Percentiles rank a stretch among this genome's conserved stretches.
phyloP scores from a whole-genome alignment of 2,329 filamentous ascomycete species.

The Fusarium concolor region DNA sequence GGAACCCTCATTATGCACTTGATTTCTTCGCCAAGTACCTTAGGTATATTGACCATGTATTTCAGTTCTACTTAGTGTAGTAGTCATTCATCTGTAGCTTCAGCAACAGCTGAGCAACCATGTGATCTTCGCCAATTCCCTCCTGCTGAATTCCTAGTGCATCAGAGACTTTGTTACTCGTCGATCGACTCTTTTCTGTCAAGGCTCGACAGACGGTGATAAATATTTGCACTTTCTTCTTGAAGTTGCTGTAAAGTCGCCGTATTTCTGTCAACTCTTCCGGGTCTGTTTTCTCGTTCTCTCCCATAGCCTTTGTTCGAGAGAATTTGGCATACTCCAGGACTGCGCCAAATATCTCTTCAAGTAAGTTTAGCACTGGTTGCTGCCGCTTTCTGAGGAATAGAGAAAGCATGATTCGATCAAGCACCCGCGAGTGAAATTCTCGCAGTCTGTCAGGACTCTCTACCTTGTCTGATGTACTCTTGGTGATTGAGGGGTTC shows the following conservation, averaged over 20 bases:
- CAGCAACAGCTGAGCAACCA: conserved; percentile 75
- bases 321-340: conserved; percentile 73
- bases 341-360: conserved; percentile 80
- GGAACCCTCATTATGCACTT: not conserved
- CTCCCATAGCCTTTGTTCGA: conserved; percentile 54
- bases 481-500: conserved; percentile 53
- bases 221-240: conserved; percentile 79
- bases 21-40: not conserved
- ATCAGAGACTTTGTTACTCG: conserved; percentile 48
- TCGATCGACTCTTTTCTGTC: conserved; percentile 68
- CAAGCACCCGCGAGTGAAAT: conserved; percentile 78
- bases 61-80: conserved; percentile 57
- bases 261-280: conserved; percentile 39
- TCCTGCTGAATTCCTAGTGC: too few species aligned
- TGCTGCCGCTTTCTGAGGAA: conserved; percentile 80
- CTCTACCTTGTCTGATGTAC: conserved; percentile 46
- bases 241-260: conserved; percentile 72
- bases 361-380: conserved; percentile 77
- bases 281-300: conserved; percentile 26
- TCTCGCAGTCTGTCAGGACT: conserved; percentile 76
- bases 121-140: conserved; percentile 62
- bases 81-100: conserved; percentile 78
- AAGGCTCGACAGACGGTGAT: conserved; percentile 76
- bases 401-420: conserved; percentile 79
- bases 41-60: not conserved